Evolutionary conservation across 2,329 filamentous ascomycete species (phyloP).

Genomic region (Trichoderma pleuroti): DNA sequence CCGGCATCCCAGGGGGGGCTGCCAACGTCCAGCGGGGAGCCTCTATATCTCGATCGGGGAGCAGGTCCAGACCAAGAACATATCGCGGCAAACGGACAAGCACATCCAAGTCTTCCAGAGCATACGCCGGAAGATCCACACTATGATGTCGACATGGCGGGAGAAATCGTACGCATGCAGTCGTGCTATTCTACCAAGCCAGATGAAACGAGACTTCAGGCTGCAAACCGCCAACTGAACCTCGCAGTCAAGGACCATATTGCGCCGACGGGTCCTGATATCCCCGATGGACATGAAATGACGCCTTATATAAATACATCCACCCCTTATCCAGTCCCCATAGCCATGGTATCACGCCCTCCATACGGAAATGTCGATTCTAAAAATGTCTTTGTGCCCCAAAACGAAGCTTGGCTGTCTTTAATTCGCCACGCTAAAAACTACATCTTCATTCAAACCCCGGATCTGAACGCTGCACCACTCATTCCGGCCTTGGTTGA

Average conservation of each 20-base stretch:
- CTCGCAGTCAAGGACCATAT: slow-evolving; percentile 53
- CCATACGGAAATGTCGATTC: slow-evolving; percentile 65
- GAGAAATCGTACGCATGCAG: slow-evolving; percentile 61
- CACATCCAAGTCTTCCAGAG: slow-evolving; percentile 40
- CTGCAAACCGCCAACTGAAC: slow-evolving; percentile 64
- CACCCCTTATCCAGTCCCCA: slow-evolving; percentile 57
- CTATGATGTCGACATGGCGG: slow-evolving; percentile 59
- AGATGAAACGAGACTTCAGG: slow-evolving; percentile 53
- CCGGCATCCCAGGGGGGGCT: slow-evolving; percentile 6
- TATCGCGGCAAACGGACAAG: neutral
- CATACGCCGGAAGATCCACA: slow-evolving; percentile 58
- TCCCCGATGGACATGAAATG: slow-evolving; percentile 53
- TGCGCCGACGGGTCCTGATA: slow-evolving; percentile 52
- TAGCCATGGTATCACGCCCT: slow-evolving; percentile 66
- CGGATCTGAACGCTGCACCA: slow-evolving; percentile 69
- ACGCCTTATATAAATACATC: slow-evolving; percentile 56
- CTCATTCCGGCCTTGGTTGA: slow-evolving; percentile 60
- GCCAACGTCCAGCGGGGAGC: neutral
- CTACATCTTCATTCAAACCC: slow-evolving; percentile 73
- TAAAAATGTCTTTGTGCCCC: slow-evolving; percentile 59
- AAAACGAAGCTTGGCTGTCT: slow-evolving; percentile 73
- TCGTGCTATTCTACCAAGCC: slow-evolving; percentile 48
- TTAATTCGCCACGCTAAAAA: slow-evolving; percentile 61
- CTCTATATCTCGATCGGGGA: neutral
- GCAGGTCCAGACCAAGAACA: neutral